Base-by-base conservation (phyloP, 2,329 filamentous ascomycete genomes). In the Ophiostoma ulmi region DNA sequence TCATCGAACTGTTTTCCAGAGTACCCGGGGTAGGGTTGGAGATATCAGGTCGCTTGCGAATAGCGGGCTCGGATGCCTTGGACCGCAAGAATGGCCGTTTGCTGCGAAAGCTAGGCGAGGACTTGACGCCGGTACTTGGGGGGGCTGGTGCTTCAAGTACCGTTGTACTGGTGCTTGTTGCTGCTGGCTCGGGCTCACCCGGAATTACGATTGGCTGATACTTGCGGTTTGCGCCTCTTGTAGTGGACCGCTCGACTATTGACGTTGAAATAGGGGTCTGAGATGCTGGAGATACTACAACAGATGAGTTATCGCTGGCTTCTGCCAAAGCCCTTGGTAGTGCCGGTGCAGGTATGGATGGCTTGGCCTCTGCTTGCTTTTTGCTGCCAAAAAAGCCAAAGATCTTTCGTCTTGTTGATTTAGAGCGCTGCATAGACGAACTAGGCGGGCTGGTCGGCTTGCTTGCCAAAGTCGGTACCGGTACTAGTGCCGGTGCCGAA, bases 371-470 rank as follows among this genome's bases (percentile, higher is more conserved):
- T 7, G 79, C 73, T 44, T 78, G 74, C 73, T 82, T 84, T 76
- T 79, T 83, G 68, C 77, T 75, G 41, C 82, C 80, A 75, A 87
- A 87, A 35, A 85, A 76, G 11, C 78, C 84, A 73, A 90, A 87
- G n/a, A 89, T 75, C 70, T 85, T 88, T 81, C 87, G 87, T 78
- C 84, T 87, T 31, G 84, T 83, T 1, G 82, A 80, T 78, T 85
- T 88, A 63, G 82, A 80, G 74, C 81, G 83, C 67, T 79, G 77
- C 52, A 80, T 65, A 68, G 72, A 66, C 35, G n/a, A 17, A 6
- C 20, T 38, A 14, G 14, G 63, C 13, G 39, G 11, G 58, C 39
- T 63, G 10, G 22, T 65, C 10, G 22, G 22, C 20, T n/a, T 52
- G 61, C 11, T 39, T 22, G 35, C n/a, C 20, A 35, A 3, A 10